Evolutionary conservation across 2,329 filamentous ascomycete genomes (phyloP).

Genomic region (Mycosphaerella sp.): DNA sequence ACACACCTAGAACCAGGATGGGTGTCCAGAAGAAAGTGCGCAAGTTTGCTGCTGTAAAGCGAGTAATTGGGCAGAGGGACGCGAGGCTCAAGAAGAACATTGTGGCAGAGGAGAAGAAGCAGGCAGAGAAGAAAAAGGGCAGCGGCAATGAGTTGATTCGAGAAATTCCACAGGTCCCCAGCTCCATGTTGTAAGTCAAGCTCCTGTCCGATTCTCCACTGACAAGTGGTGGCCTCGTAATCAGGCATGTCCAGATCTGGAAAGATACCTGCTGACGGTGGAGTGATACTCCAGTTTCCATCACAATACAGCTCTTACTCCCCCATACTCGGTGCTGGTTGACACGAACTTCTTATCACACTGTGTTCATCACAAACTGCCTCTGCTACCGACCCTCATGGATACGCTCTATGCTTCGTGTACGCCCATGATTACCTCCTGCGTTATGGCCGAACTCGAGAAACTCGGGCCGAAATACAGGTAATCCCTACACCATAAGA

Average conservation of each 20-base stretch:
- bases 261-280: too few relatives aligned
- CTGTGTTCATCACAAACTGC: conserved; percentile 84
- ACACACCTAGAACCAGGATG: conserved; percentile 47
- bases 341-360: conserved; percentile 90
- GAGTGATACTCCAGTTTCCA: conserved; percentile 50
- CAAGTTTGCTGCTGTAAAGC: conserved; percentile 82
- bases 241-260: too few relatives aligned
- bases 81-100: conserved; percentile 76
- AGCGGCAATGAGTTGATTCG: conserved; percentile 59
- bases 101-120: conserved; percentile 54
- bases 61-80: conserved; percentile 76
- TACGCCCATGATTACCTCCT: conserved; percentile 78
- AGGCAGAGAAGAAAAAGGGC: conserved; percentile 50
- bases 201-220: too few relatives aligned
- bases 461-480: conserved; percentile 86
- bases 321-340: conserved; percentile 73
- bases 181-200: conserved; percentile 54
- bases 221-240: too few relatives aligned
- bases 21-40: conserved; percentile 83
- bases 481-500: too few relatives aligned
- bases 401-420: conserved; percentile 89
- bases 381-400: conserved; percentile 73
- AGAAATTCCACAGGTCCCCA: conserved; percentile 49
- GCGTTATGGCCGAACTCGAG: conserved; percentile 77
- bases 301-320: conserved; percentile 78